Percentiles rank a stretch among this genome's conserved stretches.
Evolutionary conservation across 73 alveolate species (phyloP).

Genomic region (Breviolum minutum): DNA sequence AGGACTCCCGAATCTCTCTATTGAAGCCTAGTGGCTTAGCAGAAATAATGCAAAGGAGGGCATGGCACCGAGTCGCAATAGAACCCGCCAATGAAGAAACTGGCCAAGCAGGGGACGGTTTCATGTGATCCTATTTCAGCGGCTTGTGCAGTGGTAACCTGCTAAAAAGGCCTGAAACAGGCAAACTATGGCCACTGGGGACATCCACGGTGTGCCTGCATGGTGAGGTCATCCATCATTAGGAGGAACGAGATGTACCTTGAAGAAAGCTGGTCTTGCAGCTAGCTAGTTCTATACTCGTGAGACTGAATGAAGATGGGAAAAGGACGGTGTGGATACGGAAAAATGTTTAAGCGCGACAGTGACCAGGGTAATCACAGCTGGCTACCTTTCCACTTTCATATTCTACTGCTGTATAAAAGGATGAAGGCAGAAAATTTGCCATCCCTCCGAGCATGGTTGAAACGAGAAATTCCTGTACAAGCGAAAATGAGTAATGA

Average conservation of each 20-base stretch:
- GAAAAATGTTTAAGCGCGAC: too few species aligned
- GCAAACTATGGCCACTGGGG: neutral
- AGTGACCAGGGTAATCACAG: neutral
- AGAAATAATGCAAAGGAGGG: conserved; percentile 27
- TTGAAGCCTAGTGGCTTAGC: neutral
- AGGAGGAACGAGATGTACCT: conserved; percentile 70
- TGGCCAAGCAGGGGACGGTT: neutral
- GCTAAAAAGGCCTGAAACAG: too few species aligned
- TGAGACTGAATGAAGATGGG: too few species aligned
- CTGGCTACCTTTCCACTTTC: neutral
- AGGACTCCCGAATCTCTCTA: neutral
- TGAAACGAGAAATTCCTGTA: too few species aligned
- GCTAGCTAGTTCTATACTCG: too few species aligned
- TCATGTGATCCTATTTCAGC: neutral
- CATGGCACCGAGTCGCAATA: conserved; percentile 56
- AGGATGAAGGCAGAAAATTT: too few species aligned
- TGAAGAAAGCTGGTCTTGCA: too few species aligned
- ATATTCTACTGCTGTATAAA: neutral
- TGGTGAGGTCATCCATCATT: conserved; percentile 83
- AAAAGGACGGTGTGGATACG: neutral
- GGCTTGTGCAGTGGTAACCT: too few species aligned
- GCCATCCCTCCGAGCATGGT: too few species aligned
- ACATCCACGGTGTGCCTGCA: conserved; percentile 51
- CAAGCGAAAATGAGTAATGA: too few species aligned
- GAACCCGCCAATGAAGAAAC: conserved; percentile 80